Base-by-base conservation (phyloP, 2,329 filamentous ascomycete species). In the Aspergillus sp. region DNA sequence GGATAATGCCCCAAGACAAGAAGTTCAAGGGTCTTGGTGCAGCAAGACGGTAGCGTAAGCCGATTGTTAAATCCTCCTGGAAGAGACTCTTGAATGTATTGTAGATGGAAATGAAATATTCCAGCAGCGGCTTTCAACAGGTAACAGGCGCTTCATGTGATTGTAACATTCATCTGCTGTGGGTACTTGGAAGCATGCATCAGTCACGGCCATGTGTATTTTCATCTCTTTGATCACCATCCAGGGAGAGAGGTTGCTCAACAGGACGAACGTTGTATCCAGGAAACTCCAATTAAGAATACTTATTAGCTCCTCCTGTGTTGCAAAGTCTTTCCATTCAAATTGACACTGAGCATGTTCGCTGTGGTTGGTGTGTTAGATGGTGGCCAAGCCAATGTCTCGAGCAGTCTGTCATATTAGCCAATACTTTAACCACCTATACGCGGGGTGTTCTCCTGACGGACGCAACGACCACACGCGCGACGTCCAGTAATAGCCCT, bases 211-310 rank as follows among this genome's bases (percentile, higher is more conserved):
- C 53, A 65, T 54, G 40, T 63, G 56, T 53, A 68, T 66, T 30
- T 57, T 64, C 63, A 69, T 65, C 48, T 70, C 68, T 43, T 64
- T 64, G 38, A 68, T 62, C 0, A 67, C 62, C 60, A 70, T 64
- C 8, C 67, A 57, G n/a, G 66, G 67, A 1, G 68, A 67, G 0
- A 65, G 48, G 34, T 71, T 71, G 54, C 70, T 69, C 53, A 70
- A 70, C 8, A 68, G 69, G 29, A 67, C 61, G 44, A 70, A 71
- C 0, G 65, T 65, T 0, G 66, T 64, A 43, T 71, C 68, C 8
- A 71, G 49, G 4, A 70, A 68, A 4, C 68, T 59, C 57, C 59
- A 70, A 2, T 59, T 51, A 30, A 69, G 61, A 1, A 52, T n/a
- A 6, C 55, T 55, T 12, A 69, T 67, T 3, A 66, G 51, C 48